Base-by-base conservation (phyloP, 2,329 filamentous ascomycete genomes). In the Thyridium curvatum region DNA sequence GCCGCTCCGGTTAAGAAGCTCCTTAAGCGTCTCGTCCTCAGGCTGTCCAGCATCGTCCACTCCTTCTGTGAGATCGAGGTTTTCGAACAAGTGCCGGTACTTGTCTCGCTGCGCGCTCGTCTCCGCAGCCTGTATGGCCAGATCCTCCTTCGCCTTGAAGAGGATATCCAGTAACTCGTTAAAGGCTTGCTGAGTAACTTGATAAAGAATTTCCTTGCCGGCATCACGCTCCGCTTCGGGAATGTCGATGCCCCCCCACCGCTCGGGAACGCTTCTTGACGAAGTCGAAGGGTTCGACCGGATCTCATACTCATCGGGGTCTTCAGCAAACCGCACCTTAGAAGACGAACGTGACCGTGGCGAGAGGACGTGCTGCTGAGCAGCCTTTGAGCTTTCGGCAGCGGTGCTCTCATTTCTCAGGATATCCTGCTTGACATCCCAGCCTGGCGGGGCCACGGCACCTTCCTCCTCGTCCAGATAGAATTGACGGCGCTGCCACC, bases 161-260 rank as follows among this genome's bases (percentile, higher is more conserved):
- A 98, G 71, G 2, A 81, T 74, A 53, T 97, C 87, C 1, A 98
- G 75, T 3, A 97, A 69, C 61, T 97, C 89, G 53, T 97, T 96
- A 64, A 95, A 87, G 1, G 88, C 85, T 59, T 95, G 85, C 59
- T 96, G 89, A 1, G 87, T 89, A 26, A 94, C 81, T 57, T 95
- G 86, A 53, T 94, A 96, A 1, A 97, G 67, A 4, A 96, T 84
- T 55, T 97, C 88, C 49, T 84, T 87, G 30, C 87, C 88, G 6
- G 87, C 81, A 56, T 95, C 89, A 42, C 75, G 76, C 58, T 95
- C 89, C 1, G 84, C 82, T 47, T 86, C 79, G 1, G 86, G 84
- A 13, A 94, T 81, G 38, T 88, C 84, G 58, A 86, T 82, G 14
- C 83, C 83, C 35, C 82, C 83, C 82, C 82, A 88, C 41, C 83